A percentile compares a stretch with the other conserved stretches of the same genome.
These are phyloP conservation scores for Metschnikowia dekortorum DNA, from an alignment of 805 yeast genomes.

Conservation along the genomic window DNA sequence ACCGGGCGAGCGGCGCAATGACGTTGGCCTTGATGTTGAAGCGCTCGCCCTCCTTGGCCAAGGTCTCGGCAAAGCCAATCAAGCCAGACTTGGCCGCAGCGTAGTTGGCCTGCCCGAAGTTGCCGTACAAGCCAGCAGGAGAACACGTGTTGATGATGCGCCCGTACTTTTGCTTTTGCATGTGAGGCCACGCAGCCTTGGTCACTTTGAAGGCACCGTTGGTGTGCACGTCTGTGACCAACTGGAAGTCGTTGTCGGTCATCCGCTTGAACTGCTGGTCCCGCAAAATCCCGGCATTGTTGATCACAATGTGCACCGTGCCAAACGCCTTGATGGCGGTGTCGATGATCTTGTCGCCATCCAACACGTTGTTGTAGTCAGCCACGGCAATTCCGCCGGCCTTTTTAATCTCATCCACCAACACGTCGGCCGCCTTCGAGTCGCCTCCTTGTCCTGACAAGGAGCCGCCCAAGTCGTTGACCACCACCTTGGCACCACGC, in stretches of 20 bases:
- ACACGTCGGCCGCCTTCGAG: constrained; percentile 77
- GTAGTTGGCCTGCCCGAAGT: constrained; percentile 95
- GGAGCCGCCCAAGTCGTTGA: constrained; percentile 89
- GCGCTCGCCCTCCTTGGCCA: constrained; percentile 89
- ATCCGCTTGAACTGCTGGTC: constrained; percentile 85
- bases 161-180: constrained; percentile 81
- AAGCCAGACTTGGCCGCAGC: constrained; percentile 89
- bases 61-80: constrained; percentile 88
- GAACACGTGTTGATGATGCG: constrained; percentile 91
- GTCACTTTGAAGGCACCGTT: constrained; percentile 85
- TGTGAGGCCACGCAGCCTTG: constrained; percentile 87
- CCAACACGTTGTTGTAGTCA: constrained; percentile 84
- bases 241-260: constrained; percentile 72
- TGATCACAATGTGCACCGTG: constrained; percentile 79
- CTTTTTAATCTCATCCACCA: constrained; percentile 74
- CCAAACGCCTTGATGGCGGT: constrained; percentile 87
- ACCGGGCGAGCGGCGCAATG: constrained; percentile 92
- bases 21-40: constrained; percentile 80
- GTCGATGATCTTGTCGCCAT: constrained; percentile 79
- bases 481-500: constrained; percentile 93
- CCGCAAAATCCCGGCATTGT: constrained; percentile 93
- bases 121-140: constrained; percentile 95
- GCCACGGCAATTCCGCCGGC: constrained; percentile 88
- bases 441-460: constrained; percentile 68
- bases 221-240: constrained; percentile 82